Percentiles rank a stretch among this genome's conserved stretches.
Conservation (phyloP, 1,284 basidiomycete species). For the Chondrostereum purpureum region DNA sequence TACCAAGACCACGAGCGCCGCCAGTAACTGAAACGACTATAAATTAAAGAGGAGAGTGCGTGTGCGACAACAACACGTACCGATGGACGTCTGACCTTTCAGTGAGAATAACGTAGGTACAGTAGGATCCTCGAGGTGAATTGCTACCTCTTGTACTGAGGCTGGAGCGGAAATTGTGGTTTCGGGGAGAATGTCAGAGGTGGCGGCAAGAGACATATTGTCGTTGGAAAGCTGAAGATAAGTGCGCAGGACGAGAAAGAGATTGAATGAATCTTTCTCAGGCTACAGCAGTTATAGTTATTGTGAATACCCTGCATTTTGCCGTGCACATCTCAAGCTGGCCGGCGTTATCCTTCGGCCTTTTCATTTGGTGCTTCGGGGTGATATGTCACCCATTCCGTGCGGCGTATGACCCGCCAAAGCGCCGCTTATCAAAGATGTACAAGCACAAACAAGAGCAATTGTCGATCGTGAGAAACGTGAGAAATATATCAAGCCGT, state of each 20-base stretch:
- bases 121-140: slow-evolving; percentile 1
- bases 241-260: too few relatives aligned
- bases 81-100: slow-evolving; percentile 1
- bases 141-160: neutral
- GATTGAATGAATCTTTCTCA: too few relatives aligned
- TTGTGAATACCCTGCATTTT: neutral
- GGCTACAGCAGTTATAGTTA: too few relatives aligned
- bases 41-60: neutral
- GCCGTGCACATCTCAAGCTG: neutral
- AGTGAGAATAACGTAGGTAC: slow-evolving; percentile 1
- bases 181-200: neutral
- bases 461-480: too few relatives aligned
- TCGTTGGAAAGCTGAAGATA: too few relatives aligned
- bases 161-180: neutral
- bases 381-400: too few relatives aligned
- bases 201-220: neutral
- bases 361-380: too few relatives aligned
- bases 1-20: slow-evolving; percentile 8
- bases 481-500: too few relatives aligned
- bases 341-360: too few relatives aligned
- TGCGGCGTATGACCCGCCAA: too few relatives aligned
- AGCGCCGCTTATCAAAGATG: too few relatives aligned
- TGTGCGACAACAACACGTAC: neutral
- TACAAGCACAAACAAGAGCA: too few relatives aligned
- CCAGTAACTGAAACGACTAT: slow-evolving; percentile 5